Percentiles rank a stretch among this genome's conserved stretches.
Evolutionary conservation across 306 rosid genomes (phyloP).

Genomic region (Alnus rubra): DNA sequence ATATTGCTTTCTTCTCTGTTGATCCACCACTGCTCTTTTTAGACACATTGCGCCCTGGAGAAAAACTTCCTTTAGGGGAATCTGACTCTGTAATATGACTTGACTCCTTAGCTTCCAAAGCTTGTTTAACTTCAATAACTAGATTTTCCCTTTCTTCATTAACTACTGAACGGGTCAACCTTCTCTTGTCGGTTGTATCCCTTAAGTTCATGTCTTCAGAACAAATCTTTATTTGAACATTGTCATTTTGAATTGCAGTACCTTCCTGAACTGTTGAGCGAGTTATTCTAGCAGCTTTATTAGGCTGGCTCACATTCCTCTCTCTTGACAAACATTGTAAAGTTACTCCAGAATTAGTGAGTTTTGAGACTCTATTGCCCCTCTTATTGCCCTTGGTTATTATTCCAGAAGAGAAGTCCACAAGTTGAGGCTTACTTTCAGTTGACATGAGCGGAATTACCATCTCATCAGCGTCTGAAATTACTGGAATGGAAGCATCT

Average conservation of each 20-base stretch:
- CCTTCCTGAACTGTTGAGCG: conserved; percentile 3
- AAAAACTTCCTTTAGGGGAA: too few relatives aligned
- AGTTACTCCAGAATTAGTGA: not conserved
- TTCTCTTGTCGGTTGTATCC: conserved; percentile 1
- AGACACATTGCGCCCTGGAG: too few relatives aligned
- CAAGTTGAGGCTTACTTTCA: not conserved
- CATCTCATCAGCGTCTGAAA: not conserved
- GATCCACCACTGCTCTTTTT: too few relatives aligned
- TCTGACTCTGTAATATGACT: too few relatives aligned
- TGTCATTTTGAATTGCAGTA: conserved; percentile 6
- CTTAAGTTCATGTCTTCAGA: conserved; percentile 9
- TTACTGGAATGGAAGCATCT: not conserved
- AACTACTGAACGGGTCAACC: conserved; percentile 12
- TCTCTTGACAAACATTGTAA: not conserved
- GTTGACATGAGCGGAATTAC: not conserved
- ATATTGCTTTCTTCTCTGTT: too few relatives aligned
- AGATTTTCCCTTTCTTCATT: not conserved
- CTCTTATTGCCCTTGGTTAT: not conserved
- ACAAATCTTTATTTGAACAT: not conserved
- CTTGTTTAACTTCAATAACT: too few relatives aligned
- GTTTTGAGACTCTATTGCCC: not conserved
- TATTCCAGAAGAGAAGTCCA: conserved; percentile 8
- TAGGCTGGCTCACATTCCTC: not conserved
- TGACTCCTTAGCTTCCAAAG: too few relatives aligned
- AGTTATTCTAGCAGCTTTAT: conserved; percentile 5